These are phyloP conservation scores for Cystobasidium slooffiae DNA, from an alignment of 1,284 basidiomycete species.

Conservation along the genomic window DNA sequence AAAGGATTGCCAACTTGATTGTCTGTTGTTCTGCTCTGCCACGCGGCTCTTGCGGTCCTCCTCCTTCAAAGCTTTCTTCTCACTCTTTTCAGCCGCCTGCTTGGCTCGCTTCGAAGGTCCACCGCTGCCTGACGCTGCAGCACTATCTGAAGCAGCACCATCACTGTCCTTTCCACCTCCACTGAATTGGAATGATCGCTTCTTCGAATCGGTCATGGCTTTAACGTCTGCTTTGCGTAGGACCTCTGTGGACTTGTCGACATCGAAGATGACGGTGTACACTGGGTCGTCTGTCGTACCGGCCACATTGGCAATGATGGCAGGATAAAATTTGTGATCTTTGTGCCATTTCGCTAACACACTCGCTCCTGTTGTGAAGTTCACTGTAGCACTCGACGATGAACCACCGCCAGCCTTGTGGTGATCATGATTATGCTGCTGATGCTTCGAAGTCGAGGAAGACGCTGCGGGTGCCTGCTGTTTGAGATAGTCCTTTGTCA, in stretches of 20 bases:
- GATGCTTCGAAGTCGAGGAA: constrained; percentile 16
- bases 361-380: constrained; percentile 78
- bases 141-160: constrained; percentile 28
- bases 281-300: constrained; percentile 82
- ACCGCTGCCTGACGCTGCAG: constrained; percentile 13
- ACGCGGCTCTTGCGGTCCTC: constrained; percentile 87
- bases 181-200: constrained; percentile 48
- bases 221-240: constrained; percentile 64
- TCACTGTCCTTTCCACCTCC: constrained; percentile 48
- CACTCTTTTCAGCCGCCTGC: constrained; percentile 74
- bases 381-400: constrained; percentile 48
- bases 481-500: constrained; percentile 75
- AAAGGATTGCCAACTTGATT: constrained; percentile 96
- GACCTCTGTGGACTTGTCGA: constrained; percentile 92
- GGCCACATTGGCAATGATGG: constrained; percentile 82
- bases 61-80: constrained; percentile 96
- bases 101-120: constrained; percentile 67
- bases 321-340: constrained; percentile 89
- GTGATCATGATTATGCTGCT: constrained; percentile 32
- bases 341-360: constrained; percentile 88
- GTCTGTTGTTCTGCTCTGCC: constrained; percentile 82
- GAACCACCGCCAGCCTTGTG: constrained; percentile 29
- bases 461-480: constrained; percentile 36
- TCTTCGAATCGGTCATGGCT: constrained; percentile 50
- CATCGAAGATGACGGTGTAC: constrained; percentile 92